A percentile compares a stretch with the other conserved stretches of the same genome.
phyloP scores from a whole-genome alignment of 257 asterid species.

The Solanum medicagineum region DNA sequence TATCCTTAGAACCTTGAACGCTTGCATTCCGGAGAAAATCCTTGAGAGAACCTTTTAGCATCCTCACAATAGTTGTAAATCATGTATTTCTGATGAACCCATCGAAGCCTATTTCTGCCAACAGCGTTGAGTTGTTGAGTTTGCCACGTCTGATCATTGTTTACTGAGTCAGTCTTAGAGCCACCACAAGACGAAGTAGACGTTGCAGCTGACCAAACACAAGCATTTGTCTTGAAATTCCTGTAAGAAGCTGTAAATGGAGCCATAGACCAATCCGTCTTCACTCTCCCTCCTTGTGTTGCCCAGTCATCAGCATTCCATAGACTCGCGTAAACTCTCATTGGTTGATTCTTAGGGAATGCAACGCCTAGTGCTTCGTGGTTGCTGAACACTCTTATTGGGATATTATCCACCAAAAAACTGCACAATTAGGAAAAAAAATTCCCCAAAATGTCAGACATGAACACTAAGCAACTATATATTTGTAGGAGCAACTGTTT shows the following conservation, averaged over 20 bases:
- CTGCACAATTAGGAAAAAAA: background rate
- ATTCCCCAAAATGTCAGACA: background rate
- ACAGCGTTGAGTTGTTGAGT: slow-evolving; percentile 13
- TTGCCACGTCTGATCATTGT: slow-evolving; percentile 12
- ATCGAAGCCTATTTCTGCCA: slow-evolving; percentile 20
- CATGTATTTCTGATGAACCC: slow-evolving; percentile 29
- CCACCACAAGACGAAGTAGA: slow-evolving; percentile 1
- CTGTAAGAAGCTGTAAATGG: slow-evolving; percentile 31
- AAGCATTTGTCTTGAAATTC: slow-evolving; percentile 22
- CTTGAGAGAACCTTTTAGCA: slow-evolving; percentile 6
- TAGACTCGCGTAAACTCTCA: slow-evolving; percentile 16
- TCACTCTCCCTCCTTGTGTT: slow-evolving; percentile 30
- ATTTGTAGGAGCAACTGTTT: background rate
- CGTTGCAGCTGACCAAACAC: background rate
- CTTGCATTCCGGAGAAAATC: slow-evolving; percentile 25
- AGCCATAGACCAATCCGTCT: slow-evolving; percentile 26
- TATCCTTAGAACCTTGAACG: background rate
- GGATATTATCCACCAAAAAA: slow-evolving; percentile 35
- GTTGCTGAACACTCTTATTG: slow-evolving; percentile 34
- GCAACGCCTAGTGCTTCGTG: slow-evolving; percentile 23
- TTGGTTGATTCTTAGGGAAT: slow-evolving; percentile 17
- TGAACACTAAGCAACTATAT: background rate
- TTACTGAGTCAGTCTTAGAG: background rate
- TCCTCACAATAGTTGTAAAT: slow-evolving; percentile 28
- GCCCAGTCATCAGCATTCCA: slow-evolving; percentile 37